A percentile compares a stretch with the other conserved stretches of the same genome.
Evolutionary conservation across 352 stramenopile species (phyloP).

Genomic region (Plasmopara muralis): DNA sequence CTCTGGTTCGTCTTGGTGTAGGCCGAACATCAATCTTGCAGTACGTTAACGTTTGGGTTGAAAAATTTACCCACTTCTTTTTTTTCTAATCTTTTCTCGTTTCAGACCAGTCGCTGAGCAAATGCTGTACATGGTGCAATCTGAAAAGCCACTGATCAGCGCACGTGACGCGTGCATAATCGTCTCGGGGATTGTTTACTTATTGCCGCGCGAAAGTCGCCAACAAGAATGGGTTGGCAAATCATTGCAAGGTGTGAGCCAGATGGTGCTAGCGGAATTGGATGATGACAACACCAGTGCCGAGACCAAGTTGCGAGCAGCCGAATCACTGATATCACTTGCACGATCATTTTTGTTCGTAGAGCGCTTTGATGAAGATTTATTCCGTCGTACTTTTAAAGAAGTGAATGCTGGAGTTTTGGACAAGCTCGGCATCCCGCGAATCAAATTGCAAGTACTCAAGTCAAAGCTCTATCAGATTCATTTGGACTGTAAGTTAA

Average conservation of each 20-base stretch:
- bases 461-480: conserved; percentile 58
- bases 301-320: conserved; percentile 16
- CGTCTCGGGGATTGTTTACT: conserved; percentile 35
- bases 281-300: conserved; percentile 16
- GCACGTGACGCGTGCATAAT: conserved; percentile 45
- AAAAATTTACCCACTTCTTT: not conserved
- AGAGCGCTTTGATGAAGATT: conserved; percentile 45
- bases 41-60: conserved; percentile 21
- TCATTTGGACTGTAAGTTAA: conserved; percentile 50
- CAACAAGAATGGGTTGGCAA: conserved; percentile 43
- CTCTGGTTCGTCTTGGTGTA: conserved; percentile 50
- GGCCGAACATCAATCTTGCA: conserved; percentile 48
- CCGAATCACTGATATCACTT: conserved; percentile 38
- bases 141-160: conserved; percentile 24
- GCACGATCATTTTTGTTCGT: conserved; percentile 44
- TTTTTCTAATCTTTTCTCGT: not conserved
- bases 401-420: conserved; percentile 35
- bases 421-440: conserved; percentile 27
- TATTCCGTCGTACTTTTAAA: conserved; percentile 39
- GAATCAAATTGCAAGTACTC: conserved; percentile 30
- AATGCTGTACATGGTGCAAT: conserved; percentile 30
- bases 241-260: conserved; percentile 31
- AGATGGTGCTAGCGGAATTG: conserved; percentile 26
- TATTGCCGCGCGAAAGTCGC: conserved; percentile 45
- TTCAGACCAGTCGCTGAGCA: conserved; percentile 45